Evolutionary conservation across 306 rosid genomes (phyloP).

Genomic region (Prunus mume): DNA sequence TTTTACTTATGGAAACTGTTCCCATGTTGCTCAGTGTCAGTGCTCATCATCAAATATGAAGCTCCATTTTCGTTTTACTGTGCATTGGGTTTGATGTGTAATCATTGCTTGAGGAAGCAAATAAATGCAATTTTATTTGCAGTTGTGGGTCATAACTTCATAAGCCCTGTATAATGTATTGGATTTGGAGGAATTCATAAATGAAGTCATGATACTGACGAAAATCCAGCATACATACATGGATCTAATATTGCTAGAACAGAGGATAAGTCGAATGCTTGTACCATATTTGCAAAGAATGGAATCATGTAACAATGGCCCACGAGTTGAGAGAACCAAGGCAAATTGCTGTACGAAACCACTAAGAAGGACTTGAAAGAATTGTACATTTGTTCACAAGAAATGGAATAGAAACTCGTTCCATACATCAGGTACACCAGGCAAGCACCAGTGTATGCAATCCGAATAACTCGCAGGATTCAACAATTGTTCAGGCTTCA

Average conservation of each 20-base stretch:
- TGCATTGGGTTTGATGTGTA: too few species aligned
- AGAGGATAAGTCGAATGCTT: background rate
- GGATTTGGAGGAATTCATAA: background rate
- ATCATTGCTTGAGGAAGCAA: too few species aligned
- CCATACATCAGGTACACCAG: constrained; percentile 96
- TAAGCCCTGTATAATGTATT: background rate
- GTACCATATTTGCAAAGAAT: constrained; percentile 4
- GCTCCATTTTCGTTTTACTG: background rate
- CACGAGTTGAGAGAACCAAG: background rate
- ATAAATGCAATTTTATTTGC: too few species aligned
- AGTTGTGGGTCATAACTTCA: background rate
- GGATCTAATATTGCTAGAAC: background rate
- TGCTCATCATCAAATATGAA: background rate
- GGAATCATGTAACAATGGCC: background rate
- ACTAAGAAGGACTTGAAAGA: background rate
- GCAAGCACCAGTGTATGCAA: constrained; percentile 98
- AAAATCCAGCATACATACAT: background rate
- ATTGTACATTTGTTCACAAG: constrained; percentile 28
- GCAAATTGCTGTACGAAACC: background rate
- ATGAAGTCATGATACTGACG: background rate
- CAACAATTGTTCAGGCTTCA: constrained; percentile 61
- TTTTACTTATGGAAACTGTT: background rate
- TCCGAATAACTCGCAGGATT: constrained; percentile 88
- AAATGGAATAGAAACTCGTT: constrained; percentile 83
- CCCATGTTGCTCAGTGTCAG: background rate